These are phyloP conservation scores for Geotrichum cucujoidarum DNA, from an alignment of 1,139 yeast genomes.

Conservation along the genomic window DNA sequence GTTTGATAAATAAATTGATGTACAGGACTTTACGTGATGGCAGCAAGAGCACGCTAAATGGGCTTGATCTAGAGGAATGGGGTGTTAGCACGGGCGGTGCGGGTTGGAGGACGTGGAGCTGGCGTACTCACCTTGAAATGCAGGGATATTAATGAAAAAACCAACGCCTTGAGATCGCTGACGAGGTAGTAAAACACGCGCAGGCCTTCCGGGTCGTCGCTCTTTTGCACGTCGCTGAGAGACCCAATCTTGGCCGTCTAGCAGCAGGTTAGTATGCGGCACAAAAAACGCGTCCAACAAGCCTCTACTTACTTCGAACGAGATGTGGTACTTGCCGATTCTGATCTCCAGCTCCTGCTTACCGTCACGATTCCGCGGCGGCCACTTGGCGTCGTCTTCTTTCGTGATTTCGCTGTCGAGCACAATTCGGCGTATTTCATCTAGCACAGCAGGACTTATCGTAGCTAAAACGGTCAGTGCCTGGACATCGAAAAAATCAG, in stretches of 20 bases:
- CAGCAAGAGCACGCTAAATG: slow-evolving; percentile 6
- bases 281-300: neutral
- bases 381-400: slow-evolving; percentile 45
- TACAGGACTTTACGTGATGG: neutral
- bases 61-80: slow-evolving; percentile 23
- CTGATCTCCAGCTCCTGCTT: slow-evolving; percentile 44
- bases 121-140: slow-evolving; percentile 39
- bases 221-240: slow-evolving; percentile 39
- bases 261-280: neutral
- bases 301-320: slow-evolving; percentile 34
- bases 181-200: slow-evolving; percentile 44
- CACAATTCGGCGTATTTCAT: slow-evolving; percentile 37
- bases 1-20: neutral
- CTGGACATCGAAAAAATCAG: neutral
- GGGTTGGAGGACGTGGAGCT: neutral
- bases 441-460: slow-evolving; percentile 38
- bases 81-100: neutral
- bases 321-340: slow-evolving; percentile 37
- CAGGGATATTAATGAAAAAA: slow-evolving; percentile 42
- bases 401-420: slow-evolving; percentile 40
- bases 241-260: slow-evolving; percentile 42
- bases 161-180: slow-evolving; percentile 43
- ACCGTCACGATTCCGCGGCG: slow-evolving; percentile 41
- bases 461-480: slow-evolving; percentile 24
- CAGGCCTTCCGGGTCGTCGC: slow-evolving; percentile 43